These are phyloP conservation scores for Ophiorrhiza pumila DNA, from an alignment of 257 asterid species.

Conservation along the genomic window DNA sequence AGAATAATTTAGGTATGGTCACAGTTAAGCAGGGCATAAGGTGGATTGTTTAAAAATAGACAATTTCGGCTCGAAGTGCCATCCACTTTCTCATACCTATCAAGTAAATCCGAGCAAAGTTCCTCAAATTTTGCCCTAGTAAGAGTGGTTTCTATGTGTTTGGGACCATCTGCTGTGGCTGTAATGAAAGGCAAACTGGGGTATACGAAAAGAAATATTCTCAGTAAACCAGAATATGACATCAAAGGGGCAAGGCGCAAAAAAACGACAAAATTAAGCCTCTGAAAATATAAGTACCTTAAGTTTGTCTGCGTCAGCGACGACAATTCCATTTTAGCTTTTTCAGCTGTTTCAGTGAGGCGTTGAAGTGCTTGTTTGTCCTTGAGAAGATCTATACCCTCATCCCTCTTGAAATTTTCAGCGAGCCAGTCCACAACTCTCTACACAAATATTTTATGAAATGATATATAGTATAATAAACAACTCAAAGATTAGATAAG, in stretches of 20 bases:
- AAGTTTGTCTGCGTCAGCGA: slow-evolving; percentile 85
- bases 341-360: slow-evolving; percentile 94
- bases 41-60: neutral
- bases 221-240: neutral
- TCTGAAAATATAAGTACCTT: slow-evolving; percentile 42
- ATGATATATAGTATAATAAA: neutral
- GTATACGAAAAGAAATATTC: slow-evolving; percentile 3
- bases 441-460: slow-evolving; percentile 32
- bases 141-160: slow-evolving; percentile 87
- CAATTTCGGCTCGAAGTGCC: slow-evolving; percentile 5
- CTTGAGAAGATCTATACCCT: slow-evolving; percentile 86
- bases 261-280: neutral
- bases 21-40: neutral
- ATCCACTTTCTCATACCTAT: slow-evolving; percentile 51
- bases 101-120: slow-evolving; percentile 87
- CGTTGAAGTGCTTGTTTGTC: slow-evolving; percentile 99
- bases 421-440: slow-evolving; percentile 98
- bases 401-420: slow-evolving; percentile 67
- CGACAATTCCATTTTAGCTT: slow-evolving; percentile 96
- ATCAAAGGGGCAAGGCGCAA: neutral
- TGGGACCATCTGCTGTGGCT: slow-evolving; percentile 98
- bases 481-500: neutral
- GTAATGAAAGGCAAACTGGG: slow-evolving; percentile 95
- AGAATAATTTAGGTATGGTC: neutral
- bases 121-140: slow-evolving; percentile 97